Conservation (phyloP, 306 rosid genomes). For the Senna siamea region DNA sequence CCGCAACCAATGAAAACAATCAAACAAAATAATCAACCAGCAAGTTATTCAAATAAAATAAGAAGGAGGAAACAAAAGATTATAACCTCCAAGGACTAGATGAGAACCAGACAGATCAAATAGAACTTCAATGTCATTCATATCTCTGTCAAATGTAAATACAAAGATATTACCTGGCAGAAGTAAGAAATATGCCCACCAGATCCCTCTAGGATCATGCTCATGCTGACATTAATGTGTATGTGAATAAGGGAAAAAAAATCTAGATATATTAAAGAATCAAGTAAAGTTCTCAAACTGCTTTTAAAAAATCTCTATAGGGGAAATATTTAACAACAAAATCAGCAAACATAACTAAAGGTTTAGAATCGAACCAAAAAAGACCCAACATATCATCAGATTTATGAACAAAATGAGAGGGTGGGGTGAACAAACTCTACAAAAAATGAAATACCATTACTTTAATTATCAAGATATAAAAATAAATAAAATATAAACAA, state of each 20-base stretch:
- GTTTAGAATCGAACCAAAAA: background rate
- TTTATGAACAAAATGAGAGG: background rate
- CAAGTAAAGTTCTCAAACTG: background rate
- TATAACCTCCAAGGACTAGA: background rate
- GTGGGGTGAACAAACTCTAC: background rate
- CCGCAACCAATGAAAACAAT: conserved; percentile 9
- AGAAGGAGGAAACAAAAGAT: background rate
- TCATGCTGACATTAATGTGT: background rate
- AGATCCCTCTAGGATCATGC: background rate
- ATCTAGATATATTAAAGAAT: background rate
- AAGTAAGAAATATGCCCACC: background rate
- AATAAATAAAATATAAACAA: background rate
- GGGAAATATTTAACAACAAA: background rate
- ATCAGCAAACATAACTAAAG: background rate
- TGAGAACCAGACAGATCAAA: background rate
- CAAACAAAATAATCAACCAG: conserved; percentile 27
- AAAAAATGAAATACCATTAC: background rate
- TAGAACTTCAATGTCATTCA: conserved; percentile 1
- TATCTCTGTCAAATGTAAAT: background rate
- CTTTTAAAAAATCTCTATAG: background rate
- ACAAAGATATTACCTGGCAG: background rate
- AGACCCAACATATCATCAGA: background rate
- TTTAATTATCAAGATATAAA: background rate
- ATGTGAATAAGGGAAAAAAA: background rate
- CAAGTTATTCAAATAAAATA: background rate